Base-by-base conservation (phyloP, 139 green algal genomes). In the Coccomyxa sp. region DNA sequence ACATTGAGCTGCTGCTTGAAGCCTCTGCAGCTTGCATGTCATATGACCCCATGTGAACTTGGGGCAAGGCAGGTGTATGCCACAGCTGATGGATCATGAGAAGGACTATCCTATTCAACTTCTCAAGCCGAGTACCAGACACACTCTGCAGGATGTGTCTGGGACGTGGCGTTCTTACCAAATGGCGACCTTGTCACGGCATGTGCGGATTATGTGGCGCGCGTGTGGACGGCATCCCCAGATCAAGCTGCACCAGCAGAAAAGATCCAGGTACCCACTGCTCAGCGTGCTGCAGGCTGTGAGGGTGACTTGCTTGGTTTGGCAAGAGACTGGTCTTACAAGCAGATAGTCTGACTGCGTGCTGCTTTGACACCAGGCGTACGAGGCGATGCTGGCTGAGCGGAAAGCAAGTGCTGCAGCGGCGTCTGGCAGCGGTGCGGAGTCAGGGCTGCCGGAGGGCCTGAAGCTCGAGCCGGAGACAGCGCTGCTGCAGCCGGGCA, bases 101-200 rank as follows among this genome's bases (percentile, higher is more conserved):
- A n/a, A n/a, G n/a, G n/a, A n/a, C n/a, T n/a, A n/a, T n/a, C n/a
- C n/a, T n/a, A n/a, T n/a, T n/a, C n/a, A n/a, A n/a, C n/a, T n/a
- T n/a, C n/a, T n/a, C n/a, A n/a, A n/a, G n/a, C n/a, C n/a, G n/a
- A n/a, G n/a, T n/a, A n/a, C n/a, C n/a, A n/a, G n/a, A n/a, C n/a
- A n/a, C n/a, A n/a, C n/a, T n/a, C n/a, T 78, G 78, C 94, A 12
- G 91, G 89, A 9, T 97, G 92, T 81, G 82, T 98, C n/a, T 99
- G 96, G 96, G 90, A 79, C 27, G 87, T 96, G 16, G 84, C 78
- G 4, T 98, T 95, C 84, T 83, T 95, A 31, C 78, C 88, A 8
- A 86, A 84, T 41, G 88, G 90, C 0, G 91, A 95, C 76, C 82
- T 98, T 10, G 83, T 95, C 33, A 98, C 87, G 8, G 95, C 80